Conservation (phyloP, 2,329 filamentous ascomycete species). For the Colletotrichum costaricense region DNA sequence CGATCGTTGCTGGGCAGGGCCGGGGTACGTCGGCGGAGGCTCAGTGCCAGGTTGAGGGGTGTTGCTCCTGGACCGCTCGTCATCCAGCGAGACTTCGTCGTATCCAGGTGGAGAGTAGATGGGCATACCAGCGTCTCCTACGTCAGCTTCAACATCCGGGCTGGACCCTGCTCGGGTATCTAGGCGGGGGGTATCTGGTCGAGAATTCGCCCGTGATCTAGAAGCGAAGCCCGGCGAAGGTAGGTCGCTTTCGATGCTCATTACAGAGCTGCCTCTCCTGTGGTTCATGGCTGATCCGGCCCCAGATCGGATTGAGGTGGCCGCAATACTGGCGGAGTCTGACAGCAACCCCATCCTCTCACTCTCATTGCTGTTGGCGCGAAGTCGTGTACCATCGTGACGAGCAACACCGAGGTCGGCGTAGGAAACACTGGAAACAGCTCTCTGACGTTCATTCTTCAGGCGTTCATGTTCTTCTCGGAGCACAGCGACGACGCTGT, state of each 20-base stretch:
- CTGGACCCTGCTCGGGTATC: slow-evolving; percentile 59
- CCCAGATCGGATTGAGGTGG: slow-evolving; percentile 46
- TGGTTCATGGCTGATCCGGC: slow-evolving; percentile 49
- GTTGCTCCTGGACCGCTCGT: slow-evolving; percentile 51
- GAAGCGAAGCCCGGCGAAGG: slow-evolving; percentile 50
- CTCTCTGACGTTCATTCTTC: slow-evolving; percentile 70
- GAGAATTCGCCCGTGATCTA: slow-evolving; percentile 56
- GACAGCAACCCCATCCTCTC: slow-evolving; percentile 78
- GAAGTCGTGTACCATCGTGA: slow-evolving; percentile 80
- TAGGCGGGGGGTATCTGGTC: slow-evolving; percentile 52
- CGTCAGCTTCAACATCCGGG: slow-evolving; percentile 64
- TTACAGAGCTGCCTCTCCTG: slow-evolving; percentile 63
- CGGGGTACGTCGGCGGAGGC: slow-evolving; percentile 64
- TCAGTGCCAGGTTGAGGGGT: slow-evolving; percentile 53
- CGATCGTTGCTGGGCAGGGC: slow-evolving; percentile 44
- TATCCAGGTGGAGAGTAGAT: slow-evolving; percentile 62
- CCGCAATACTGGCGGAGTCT: slow-evolving; percentile 73
- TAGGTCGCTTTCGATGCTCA: slow-evolving; percentile 63
- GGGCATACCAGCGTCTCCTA: slow-evolving; percentile 59
- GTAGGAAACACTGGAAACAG: slow-evolving; percentile 82
- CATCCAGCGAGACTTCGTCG: slow-evolving; percentile 59
- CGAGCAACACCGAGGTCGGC: slow-evolving; percentile 80
- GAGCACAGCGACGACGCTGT: slow-evolving; percentile 70
- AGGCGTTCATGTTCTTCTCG: slow-evolving; percentile 66
- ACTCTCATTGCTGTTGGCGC: slow-evolving; percentile 79